Base-by-base conservation (phyloP, 2,329 filamentous ascomycete genomes). In the Orbilia ellipsospora region DNA sequence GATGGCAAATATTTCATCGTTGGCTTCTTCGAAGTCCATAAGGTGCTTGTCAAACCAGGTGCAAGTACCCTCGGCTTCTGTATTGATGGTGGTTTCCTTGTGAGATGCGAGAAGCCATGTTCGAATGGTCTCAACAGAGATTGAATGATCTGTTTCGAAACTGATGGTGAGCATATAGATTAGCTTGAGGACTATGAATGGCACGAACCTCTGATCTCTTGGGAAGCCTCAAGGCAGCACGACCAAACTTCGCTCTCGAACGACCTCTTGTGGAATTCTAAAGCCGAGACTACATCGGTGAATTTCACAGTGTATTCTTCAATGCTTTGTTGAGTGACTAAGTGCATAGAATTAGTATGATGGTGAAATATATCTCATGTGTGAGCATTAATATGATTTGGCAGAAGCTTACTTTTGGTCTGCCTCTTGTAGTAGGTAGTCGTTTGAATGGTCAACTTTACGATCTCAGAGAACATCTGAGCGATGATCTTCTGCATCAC, bases 21-120 rank as follows among this genome's bases (percentile, higher is more conserved):
- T 66, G 8, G 51, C 52, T 42, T 66, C 63, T 42, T 66, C 63
- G 20, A 66, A 66, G 44, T 66, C 63, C 63, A 66, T 66, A n/a
- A 66, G 63, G 40, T 66, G 63, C 26, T 66, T 66, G 23, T 66
- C 63, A 23, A 66, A 66, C 63, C 63, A 66, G 12, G 54, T 57
- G 42, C 63, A 66, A n/a, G 63, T 66, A 6, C 63, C 63, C 36
- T 66, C 63, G 3, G 63, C 63, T 48, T 66, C 63, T 8, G 63
- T 59, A 26, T 36, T 59, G 18, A 66, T 66, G 12, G 63, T 57
- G 42, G 48, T 15, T 8, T 66, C 63, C 26, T 66, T 66, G 28
- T 66, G 44, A 4, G 63, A 66, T 13, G 42, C 57, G 18, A 66
- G 63, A n/a, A 66, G 63, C 63, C 63, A 66, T 10, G 51, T 57